Conservation (phyloP, 1,284 basidiomycete genomes). For the Cutaneotrichosporon mucoides region DNA sequence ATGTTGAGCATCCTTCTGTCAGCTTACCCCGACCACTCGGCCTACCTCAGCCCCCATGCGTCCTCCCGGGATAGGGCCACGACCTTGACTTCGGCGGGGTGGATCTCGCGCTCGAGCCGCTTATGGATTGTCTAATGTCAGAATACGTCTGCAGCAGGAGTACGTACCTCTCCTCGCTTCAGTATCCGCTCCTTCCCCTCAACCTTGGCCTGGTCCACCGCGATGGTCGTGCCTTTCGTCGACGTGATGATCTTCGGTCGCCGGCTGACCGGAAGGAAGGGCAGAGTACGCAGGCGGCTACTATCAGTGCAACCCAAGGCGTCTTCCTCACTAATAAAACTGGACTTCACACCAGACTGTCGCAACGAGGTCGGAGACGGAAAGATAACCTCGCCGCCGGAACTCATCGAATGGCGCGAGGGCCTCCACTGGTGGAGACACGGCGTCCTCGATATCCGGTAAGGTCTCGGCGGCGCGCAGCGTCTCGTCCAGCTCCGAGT, state of each 20-base stretch:
- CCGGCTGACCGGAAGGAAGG: constrained; percentile 55
- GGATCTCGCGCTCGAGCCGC: constrained; percentile 68
- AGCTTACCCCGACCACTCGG: constrained; percentile 12
- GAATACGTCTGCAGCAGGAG: too few species aligned
- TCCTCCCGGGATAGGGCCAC: constrained; percentile 59
- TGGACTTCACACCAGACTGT: constrained; percentile 54
- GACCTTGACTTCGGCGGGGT: constrained; percentile 59
- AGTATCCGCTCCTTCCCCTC: constrained; percentile 59
- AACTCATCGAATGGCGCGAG: constrained; percentile 35
- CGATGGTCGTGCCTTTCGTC: constrained; percentile 62
- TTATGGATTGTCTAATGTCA: constrained; percentile 77
- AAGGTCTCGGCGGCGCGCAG: constrained; percentile 23
- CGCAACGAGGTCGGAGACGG: constrained; percentile 54
- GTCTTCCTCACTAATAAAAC: constrained; percentile 43
- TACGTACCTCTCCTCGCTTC: constrained; percentile 63
- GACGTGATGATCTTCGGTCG: constrained; percentile 63
- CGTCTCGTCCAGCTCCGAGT: constrained; percentile 28
- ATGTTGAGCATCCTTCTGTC: constrained; percentile 59
- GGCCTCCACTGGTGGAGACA: background rate
- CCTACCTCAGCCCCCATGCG: constrained; percentile 64
- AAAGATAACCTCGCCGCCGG: constrained; percentile 39
- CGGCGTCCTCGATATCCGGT: constrained; percentile 26
- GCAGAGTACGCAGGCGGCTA: constrained; percentile 48
- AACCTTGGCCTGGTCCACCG: constrained; percentile 59
- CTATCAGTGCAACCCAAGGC: background rate